Evolutionary conservation across 2,329 filamentous ascomycete genomes (phyloP).

Genomic region (Plenodomus tracheiphilus): DNA sequence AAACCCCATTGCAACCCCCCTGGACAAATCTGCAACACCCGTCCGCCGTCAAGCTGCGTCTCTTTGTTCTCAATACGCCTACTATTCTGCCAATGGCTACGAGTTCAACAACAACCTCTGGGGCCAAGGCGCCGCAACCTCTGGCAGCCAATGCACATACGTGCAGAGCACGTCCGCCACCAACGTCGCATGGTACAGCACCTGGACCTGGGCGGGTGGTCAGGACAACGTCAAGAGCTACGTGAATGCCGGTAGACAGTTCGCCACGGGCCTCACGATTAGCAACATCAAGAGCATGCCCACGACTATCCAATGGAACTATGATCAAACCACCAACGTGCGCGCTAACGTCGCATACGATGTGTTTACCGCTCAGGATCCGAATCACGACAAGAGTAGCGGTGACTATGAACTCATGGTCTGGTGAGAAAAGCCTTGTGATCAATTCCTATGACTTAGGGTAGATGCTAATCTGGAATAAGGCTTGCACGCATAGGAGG

Average conservation of each 20-base stretch:
- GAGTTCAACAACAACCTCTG: conserved; percentile 31
- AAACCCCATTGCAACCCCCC: background rate
- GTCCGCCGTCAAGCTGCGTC: conserved; percentile 3
- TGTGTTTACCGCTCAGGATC: conserved; percentile 25
- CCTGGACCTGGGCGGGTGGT: conserved; percentile 23
- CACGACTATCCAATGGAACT: conserved; percentile 24
- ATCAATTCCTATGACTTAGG: background rate
- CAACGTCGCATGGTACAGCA: conserved; percentile 19
- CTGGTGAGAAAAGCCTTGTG: conserved; percentile 17
- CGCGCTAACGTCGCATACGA: conserved; percentile 32
- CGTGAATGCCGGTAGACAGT: conserved; percentile 22
- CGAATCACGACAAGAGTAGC: conserved; percentile 26
- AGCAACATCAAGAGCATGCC: conserved; percentile 22
- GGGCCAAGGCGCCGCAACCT: conserved; percentile 19
- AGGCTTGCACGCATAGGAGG: conserved; percentile 21
- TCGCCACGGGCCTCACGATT: conserved; percentile 17
- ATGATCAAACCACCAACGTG: conserved; percentile 16
- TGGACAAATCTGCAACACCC: background rate
- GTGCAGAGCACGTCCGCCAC: conserved; percentile 16
- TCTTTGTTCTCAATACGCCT: conserved; percentile 23
- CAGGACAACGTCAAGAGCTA: conserved; percentile 32
- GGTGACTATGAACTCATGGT: conserved; percentile 33
- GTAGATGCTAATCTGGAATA: background rate
- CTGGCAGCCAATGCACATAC: conserved; percentile 23
- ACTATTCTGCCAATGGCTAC: conserved; percentile 25